Base-by-base conservation (phyloP, 768 basidiomycete species). In the Favolaschia claudopus region DNA sequence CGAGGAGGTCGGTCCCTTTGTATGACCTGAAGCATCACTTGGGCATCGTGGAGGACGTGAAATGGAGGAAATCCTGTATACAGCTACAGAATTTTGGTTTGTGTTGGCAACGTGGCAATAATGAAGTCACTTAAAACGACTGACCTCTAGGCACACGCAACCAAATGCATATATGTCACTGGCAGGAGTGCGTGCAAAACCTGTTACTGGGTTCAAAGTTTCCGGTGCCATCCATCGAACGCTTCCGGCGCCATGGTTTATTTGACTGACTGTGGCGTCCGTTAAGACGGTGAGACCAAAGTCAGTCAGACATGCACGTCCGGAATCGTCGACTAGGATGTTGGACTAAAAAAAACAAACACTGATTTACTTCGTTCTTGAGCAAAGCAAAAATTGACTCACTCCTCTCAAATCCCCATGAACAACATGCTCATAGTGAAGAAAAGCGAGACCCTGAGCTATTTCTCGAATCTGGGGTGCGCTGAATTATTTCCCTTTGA, bases 181-280 rank as follows among this genome's bases (percentile, higher is more conserved):
- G 13, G 61, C 52, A 1, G 43, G 37, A 1, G 42, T 58, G 12
- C 43, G 51, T 6, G 14, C 38, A 7, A 39, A 50, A 12, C 52
- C 34, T 17, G 53, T 51, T 5, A 15, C 36, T 3, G 65, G 65
- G 24, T 61, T 31, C 13, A 67, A 32, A 3, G 52, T 39, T 31
- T 67, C 65, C 0, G 65, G 65, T 2, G 62, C 65, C 62, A 67
- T 64, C 65, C 65, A 67, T 14, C 62, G 46, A n/a, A 58, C 55
- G 36, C 55, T 57, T 1, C 62, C 55, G 6, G 55, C 55, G 9
- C 62, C 57, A n/a, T 58, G 42, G 20, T 46, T 40, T 13, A 55
- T 57, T 29, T 43, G 46, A 0, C 49, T 50, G 2, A 36, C 31
- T 1, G 58, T 58, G 5, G 55, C 51, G n/a, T 67, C 58, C 5